These are phyloP conservation scores for Thelonectria discophora DNA, from an alignment of 2,329 filamentous ascomycete species.

Conservation along the genomic window DNA sequence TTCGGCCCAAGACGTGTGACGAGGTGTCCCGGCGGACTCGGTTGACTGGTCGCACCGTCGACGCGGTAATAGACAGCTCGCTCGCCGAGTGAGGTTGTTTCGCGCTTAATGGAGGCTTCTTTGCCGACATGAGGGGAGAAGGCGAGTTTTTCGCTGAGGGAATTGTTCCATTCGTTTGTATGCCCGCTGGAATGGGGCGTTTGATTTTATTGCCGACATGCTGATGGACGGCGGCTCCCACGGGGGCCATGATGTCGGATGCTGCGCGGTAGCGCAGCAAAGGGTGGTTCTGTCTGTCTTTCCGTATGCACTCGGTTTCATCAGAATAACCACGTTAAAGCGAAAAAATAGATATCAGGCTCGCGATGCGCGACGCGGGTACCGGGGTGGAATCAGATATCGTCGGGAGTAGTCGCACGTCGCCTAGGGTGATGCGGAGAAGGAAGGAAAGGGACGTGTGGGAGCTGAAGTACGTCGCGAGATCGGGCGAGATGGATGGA, in stretches of 20 bases:
- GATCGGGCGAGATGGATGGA: conserved; percentile 20
- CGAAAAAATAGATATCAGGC: conserved; percentile 36
- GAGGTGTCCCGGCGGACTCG: conserved; percentile 67
- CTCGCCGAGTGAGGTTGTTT: conserved; percentile 50
- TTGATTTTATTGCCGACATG: conserved; percentile 68
- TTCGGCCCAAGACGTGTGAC: conserved; percentile 55
- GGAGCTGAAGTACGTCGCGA: conserved; percentile 30
- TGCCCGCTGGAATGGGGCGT: conserved; percentile 70
- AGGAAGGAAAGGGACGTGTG: conserved; percentile 31
- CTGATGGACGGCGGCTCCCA: conserved; percentile 58
- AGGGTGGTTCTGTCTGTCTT: conserved; percentile 24
- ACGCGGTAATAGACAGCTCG: conserved; percentile 51
- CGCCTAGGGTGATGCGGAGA: conserved; percentile 37
- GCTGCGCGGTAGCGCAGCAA: conserved; percentile 39
- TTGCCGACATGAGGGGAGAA: conserved; percentile 65
- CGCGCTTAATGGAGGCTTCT: conserved; percentile 59
- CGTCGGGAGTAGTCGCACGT: conserved; percentile 33
- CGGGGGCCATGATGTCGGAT: conserved; percentile 61
- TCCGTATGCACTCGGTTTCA: conserved; percentile 30
- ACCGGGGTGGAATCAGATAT: conserved; percentile 18
- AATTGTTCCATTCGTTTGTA: conserved; percentile 69
- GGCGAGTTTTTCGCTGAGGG: conserved; percentile 67
- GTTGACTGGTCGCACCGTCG: conserved; percentile 60
- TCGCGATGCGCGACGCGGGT: conserved; percentile 28
- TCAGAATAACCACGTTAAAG: conserved; percentile 24